Conservation (phyloP, 192 early-diverging fungal genomes). For the Coemansia sp. region DNA sequence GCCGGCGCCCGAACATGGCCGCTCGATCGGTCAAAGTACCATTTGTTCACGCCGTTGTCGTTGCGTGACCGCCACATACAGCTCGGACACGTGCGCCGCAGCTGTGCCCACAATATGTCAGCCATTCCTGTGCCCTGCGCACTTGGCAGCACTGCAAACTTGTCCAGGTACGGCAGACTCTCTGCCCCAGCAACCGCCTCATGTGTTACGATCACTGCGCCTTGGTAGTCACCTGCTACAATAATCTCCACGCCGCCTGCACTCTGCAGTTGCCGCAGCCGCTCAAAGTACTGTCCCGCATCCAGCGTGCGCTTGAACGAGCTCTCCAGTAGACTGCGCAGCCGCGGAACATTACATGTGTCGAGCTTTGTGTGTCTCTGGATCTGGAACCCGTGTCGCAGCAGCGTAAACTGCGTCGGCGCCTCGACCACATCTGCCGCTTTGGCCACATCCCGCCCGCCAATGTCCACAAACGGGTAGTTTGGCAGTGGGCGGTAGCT, state of each 20-base stretch:
- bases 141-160: conserved; percentile 84
- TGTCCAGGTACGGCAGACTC: conserved; percentile 75
- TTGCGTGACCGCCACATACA: conserved; percentile 79
- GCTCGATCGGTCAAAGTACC: conserved; percentile 92
- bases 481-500: conserved; percentile 33
- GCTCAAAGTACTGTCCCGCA: conserved; percentile 55
- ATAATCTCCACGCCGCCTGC: conserved; percentile 63
- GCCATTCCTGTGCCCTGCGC: conserved; percentile 91
- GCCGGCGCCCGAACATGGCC: conserved; percentile 63
- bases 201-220: conserved; percentile 80
- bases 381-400: conserved; percentile 77
- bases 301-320: conserved; percentile 73
- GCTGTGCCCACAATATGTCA: conserved; percentile 88
- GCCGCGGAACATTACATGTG: conserved; percentile 46
- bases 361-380: conserved; percentile 56
- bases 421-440: neutral
- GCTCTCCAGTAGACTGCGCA: conserved; percentile 67
- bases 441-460: neutral
- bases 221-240: conserved; percentile 89
- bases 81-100: conserved; percentile 68
- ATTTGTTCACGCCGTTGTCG: conserved; percentile 90
- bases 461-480: conserved; percentile 36
- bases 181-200: conserved; percentile 49
- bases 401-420: conserved; percentile 65
- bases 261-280: conserved; percentile 57